A percentile compares a stretch with the other conserved stretches of the same genome.
These are phyloP conservation scores for Chlamydomonas incerta DNA, from an alignment of 139 green algal species.

Conservation along the genomic window DNA sequence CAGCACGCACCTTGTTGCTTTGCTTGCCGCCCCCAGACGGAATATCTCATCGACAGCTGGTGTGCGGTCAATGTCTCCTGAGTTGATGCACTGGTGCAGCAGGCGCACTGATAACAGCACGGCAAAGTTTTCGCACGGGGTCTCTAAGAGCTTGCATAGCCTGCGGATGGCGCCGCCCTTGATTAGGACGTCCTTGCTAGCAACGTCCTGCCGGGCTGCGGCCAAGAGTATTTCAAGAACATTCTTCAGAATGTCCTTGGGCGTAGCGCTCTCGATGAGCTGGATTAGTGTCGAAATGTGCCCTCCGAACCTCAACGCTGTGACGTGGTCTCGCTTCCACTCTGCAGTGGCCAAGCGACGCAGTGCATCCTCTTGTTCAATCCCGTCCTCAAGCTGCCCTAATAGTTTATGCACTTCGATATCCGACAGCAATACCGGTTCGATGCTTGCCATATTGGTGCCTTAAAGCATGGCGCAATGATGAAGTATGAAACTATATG, in stretches of 20 bases:
- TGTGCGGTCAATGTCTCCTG: neutral
- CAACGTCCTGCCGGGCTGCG: neutral
- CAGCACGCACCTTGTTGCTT: neutral
- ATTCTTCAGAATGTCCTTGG: neutral
- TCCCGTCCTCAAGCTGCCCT: neutral
- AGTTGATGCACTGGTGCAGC: constrained; percentile 8
- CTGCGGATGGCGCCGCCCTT: neutral
- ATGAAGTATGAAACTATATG: too few species aligned
- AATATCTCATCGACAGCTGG: neutral
- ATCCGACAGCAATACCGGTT: neutral
- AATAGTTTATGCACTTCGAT: neutral
- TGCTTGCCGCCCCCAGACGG: neutral
- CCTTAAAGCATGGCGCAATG: too few species aligned
- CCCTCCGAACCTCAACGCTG: neutral
- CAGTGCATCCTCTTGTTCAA: neutral
- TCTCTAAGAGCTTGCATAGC: neutral
- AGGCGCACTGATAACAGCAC: neutral
- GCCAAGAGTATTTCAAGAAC: neutral
- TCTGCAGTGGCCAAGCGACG: neutral
- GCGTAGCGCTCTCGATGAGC: neutral
- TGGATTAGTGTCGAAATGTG: neutral
- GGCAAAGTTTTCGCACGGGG: neutral
- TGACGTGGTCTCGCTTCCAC: neutral
- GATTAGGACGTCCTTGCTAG: neutral
- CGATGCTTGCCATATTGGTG: neutral